phyloP scores from a whole-genome alignment of 129 eudicot species.

The Chrysanthemum lavandulifolium region DNA sequence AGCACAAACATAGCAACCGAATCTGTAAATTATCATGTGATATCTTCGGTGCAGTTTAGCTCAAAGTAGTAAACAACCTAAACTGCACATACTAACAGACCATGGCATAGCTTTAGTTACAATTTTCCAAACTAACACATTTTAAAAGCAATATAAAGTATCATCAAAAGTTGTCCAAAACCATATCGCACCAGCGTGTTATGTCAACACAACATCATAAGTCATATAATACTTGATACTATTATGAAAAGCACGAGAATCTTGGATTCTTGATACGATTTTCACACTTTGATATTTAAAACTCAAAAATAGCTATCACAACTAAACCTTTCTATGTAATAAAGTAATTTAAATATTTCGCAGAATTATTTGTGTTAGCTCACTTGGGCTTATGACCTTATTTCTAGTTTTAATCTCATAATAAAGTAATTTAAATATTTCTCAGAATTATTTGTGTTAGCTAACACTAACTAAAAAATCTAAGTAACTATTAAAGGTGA shows the following conservation, averaged over 20 bases:
- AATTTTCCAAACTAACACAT: neutral
- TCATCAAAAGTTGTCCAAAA: neutral
- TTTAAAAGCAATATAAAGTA: neutral
- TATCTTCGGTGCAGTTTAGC: neutral
- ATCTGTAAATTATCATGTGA: neutral
- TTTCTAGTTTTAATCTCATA: too few species aligned
- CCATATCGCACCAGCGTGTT: neutral
- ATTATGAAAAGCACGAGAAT: neutral
- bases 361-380: too few species aligned
- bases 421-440: too few species aligned
- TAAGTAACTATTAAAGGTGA: too few species aligned
- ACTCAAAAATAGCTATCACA: neutral
- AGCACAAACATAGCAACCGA: neutral
- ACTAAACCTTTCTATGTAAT: too few species aligned
- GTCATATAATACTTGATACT: neutral
- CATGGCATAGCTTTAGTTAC: neutral
- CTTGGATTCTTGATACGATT: neutral
- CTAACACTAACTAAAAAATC: too few species aligned
- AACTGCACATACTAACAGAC: neutral
- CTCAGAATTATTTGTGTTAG: too few species aligned
- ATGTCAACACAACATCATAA: neutral
- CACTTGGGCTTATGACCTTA: too few species aligned
- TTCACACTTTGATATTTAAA: neutral
- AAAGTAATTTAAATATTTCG: too few species aligned
- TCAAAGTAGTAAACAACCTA: constrained; percentile 6